Percentiles rank a stretch among this genome's conserved stretches.
phyloP scores from a whole-genome alignment of 2,329 filamentous ascomycete species.

The Fusarium gaditjirri region DNA sequence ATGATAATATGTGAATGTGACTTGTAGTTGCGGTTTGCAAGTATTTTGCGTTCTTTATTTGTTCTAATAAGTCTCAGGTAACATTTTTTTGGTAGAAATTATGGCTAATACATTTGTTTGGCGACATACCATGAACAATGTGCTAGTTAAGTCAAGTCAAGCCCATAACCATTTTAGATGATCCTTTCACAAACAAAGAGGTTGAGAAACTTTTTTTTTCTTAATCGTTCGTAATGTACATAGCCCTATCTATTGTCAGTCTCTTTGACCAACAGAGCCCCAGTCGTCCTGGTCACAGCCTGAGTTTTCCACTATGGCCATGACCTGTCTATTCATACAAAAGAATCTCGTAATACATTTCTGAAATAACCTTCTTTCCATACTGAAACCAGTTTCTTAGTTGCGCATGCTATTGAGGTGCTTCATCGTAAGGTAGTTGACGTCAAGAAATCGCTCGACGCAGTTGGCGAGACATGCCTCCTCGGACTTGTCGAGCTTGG shows the following conservation, averaged over 20 bases:
- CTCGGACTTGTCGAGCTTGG: slow-evolving; percentile 80
- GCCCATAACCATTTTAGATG: neutral
- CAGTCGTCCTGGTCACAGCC: neutral
- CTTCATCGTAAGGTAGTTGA: slow-evolving; percentile 85
- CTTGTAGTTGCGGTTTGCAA: neutral
- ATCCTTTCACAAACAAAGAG: neutral
- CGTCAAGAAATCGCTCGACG: slow-evolving; percentile 92
- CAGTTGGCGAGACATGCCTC: slow-evolving; percentile 90
- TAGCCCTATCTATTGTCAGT: neutral
- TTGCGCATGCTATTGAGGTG: slow-evolving; percentile 75
- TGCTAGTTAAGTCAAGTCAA: neutral
- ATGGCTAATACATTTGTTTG: neutral
- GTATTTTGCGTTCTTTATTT: neutral
- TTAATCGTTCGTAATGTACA: slow-evolving; percentile 19
- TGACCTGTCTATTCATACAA: slow-evolving; percentile 35
- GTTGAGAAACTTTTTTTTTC: neutral
- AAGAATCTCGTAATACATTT: slow-evolving; percentile 3
- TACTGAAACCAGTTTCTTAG: neutral
- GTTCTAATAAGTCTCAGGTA: too few relatives aligned
- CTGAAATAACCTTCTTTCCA: neutral
- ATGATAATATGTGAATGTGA: neutral
- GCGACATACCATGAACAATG: neutral
- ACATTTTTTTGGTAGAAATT: too few relatives aligned
- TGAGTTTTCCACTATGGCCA: neutral
- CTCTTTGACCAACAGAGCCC: neutral